phyloP scores from a whole-genome alignment of 805 yeast species.

The Yarrowia bubula region DNA sequence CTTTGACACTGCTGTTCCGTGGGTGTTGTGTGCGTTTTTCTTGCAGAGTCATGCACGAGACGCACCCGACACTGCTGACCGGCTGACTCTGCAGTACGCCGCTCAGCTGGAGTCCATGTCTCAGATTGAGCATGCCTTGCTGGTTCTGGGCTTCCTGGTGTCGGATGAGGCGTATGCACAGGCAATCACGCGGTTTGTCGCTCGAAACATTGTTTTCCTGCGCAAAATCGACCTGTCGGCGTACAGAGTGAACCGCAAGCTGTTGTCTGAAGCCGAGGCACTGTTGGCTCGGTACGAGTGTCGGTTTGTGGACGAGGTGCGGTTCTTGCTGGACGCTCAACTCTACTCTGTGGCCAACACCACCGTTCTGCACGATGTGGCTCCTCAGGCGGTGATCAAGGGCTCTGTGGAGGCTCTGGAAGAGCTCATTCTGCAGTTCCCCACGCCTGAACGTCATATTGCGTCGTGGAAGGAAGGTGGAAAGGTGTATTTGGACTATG shows the following conservation, averaged over 20 bases:
- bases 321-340: constrained; percentile 60
- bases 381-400: constrained; percentile 67
- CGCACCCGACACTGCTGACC: neutral
- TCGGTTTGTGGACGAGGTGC: constrained; percentile 58
- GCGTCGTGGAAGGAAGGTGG: constrained; percentile 40
- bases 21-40: constrained; percentile 33
- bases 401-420: constrained; percentile 38
- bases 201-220: neutral
- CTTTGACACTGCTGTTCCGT: constrained; percentile 27
- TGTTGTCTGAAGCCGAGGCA: constrained; percentile 46
- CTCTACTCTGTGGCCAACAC: constrained; percentile 63
- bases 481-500: constrained; percentile 40
- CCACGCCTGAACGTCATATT: constrained; percentile 29
- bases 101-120: constrained; percentile 14
- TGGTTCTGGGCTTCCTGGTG: constrained; percentile 16
- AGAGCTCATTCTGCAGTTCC: constrained; percentile 33
- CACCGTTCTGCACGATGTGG: constrained; percentile 56
- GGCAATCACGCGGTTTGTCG: neutral
- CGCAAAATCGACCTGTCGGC: neutral
- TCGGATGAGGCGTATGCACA: constrained; percentile 1
- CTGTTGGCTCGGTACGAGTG: constrained; percentile 49
- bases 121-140: constrained; percentile 2
- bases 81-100: neutral
- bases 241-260: neutral
- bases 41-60: constrained; percentile 11